A percentile compares a stretch with the other conserved stretches of the same genome.
Conservation (phyloP, 345 rosid species). For the Acer saccharum region DNA sequence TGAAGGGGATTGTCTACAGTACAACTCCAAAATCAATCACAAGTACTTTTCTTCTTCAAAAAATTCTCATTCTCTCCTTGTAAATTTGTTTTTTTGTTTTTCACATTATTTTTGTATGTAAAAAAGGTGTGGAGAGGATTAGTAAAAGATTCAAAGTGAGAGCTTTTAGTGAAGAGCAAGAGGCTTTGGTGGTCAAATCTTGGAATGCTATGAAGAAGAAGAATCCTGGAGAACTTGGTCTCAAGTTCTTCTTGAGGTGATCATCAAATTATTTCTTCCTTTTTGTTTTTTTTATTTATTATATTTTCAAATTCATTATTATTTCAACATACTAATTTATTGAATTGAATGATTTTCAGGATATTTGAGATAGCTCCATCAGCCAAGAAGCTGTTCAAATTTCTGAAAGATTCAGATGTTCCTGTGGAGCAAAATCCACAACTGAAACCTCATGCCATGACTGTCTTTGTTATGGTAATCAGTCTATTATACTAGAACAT, state of each 20-base stretch:
- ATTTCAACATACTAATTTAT: no score
- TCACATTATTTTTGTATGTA: neutral
- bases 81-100: neutral
- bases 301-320: neutral
- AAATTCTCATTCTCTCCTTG: neutral
- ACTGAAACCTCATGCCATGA: constrained; percentile 64
- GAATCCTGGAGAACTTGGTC: constrained; percentile 52
- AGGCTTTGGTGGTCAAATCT: constrained; percentile 60
- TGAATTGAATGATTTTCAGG: constrained; percentile 24
- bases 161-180: constrained; percentile 60
- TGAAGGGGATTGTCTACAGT: constrained; percentile 23
- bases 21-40: constrained; percentile 19
- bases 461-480: constrained; percentile 55
- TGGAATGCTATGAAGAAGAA: constrained; percentile 63
- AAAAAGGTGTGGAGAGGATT: constrained; percentile 33
- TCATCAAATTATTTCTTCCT: neutral
- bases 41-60: constrained; percentile 16
- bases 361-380: constrained; percentile 68
- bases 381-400: constrained; percentile 54
- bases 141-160: constrained; percentile 28
- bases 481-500: no score
- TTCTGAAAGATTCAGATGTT: constrained; percentile 49
- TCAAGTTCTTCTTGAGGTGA: constrained; percentile 48
- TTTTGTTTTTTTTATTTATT: neutral
- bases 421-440: constrained; percentile 53